Conservation (phyloP, 371 early-diverging fungal species). For the Syncephalastrum contaminatum region DNA sequence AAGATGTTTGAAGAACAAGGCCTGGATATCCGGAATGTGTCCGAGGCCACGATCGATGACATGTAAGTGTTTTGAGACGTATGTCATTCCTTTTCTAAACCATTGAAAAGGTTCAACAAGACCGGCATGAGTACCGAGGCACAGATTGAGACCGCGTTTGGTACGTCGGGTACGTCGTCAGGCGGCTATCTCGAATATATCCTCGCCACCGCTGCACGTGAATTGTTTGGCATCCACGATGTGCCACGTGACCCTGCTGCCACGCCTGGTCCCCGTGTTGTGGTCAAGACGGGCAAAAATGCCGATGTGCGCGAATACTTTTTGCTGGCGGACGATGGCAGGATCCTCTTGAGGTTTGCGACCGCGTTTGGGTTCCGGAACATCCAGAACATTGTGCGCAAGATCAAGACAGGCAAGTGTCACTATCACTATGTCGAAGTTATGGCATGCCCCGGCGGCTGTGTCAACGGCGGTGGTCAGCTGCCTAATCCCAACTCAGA, state of each 20-base stretch:
- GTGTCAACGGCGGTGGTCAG: slow-evolving; percentile 94
- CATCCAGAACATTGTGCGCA: slow-evolving; percentile 93
- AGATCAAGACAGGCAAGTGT: slow-evolving; percentile 68
- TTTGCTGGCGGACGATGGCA: slow-evolving; percentile 47
- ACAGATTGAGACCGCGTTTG: slow-evolving; percentile 44
- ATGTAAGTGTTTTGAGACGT: slow-evolving; percentile 24
- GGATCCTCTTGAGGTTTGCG: slow-evolving; percentile 72
- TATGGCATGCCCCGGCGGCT: slow-evolving; percentile 95
- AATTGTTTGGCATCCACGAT: slow-evolving; percentile 67
- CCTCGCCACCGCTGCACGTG: slow-evolving; percentile 76
- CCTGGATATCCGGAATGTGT: slow-evolving; percentile 41
- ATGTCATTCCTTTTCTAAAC: not conserved
- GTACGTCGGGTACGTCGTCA: slow-evolving; percentile 79
- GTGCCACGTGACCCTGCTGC: slow-evolving; percentile 35
- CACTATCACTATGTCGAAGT: slow-evolving; percentile 92
- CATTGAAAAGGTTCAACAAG: slow-evolving; percentile 37
- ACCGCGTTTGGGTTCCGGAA: slow-evolving; percentile 95
- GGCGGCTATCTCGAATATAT: slow-evolving; percentile 92
- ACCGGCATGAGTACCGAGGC: slow-evolving; percentile 39
- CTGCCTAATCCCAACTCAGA: slow-evolving; percentile 42
- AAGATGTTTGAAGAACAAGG: slow-evolving; percentile 74
- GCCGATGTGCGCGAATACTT: slow-evolving; percentile 78
- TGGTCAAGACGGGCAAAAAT: slow-evolving; percentile 73
- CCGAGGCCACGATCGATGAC: slow-evolving; percentile 54
- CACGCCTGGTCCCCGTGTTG: slow-evolving; percentile 23